Evolutionary conservation across 1,284 basidiomycete species (phyloP).

Genomic region (Marasmius sp.): DNA sequence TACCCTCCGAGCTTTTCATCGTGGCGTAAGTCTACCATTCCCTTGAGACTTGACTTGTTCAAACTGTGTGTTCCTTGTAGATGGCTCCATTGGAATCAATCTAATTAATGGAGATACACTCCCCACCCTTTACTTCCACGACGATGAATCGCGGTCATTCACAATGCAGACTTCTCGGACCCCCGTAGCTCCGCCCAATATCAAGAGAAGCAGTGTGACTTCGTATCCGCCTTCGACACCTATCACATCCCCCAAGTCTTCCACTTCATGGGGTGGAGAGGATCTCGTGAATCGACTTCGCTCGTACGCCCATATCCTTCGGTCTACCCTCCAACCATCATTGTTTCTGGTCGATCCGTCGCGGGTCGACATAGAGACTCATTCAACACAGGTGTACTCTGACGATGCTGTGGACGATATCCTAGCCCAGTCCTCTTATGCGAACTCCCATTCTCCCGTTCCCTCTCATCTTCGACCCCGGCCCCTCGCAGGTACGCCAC

Average conservation of each 20-base stretch:
- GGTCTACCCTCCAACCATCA: slow-evolving; percentile 75
- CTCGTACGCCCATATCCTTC: slow-evolving; percentile 73
- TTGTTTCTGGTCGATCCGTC: slow-evolving; percentile 93
- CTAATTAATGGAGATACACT: slow-evolving; percentile 88
- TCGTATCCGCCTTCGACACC: slow-evolving; percentile 67
- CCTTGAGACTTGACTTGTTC: slow-evolving; percentile 4
- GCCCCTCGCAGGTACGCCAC: slow-evolving; percentile 51
- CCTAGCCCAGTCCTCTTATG: slow-evolving; percentile 71
- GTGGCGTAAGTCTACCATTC: slow-evolving; percentile 69
- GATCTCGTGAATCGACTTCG: slow-evolving; percentile 75
- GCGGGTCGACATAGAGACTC: slow-evolving; percentile 85
- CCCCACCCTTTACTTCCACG: slow-evolving; percentile 93
- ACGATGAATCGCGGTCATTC: slow-evolving; percentile 88
- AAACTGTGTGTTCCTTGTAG: slow-evolving; percentile 32
- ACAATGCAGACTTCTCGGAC: slow-evolving; percentile 46
- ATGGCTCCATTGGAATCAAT: slow-evolving; percentile 79
- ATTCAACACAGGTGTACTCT: slow-evolving; percentile 77
- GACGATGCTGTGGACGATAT: slow-evolving; percentile 85
- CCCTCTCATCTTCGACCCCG: slow-evolving; percentile 77
- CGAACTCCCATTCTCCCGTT: slow-evolving; percentile 78
- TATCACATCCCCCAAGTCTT: slow-evolving; percentile 36
- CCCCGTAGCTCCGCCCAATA: slow-evolving; percentile 18
- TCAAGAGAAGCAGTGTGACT: slow-evolving; percentile 34
- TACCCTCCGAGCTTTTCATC: slow-evolving; percentile 82
- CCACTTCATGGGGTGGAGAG: slow-evolving; percentile 80